phyloP scores from a whole-genome alignment of 2,329 filamentous ascomycete genomes.

The Beauveria rudraprayagi region DNA sequence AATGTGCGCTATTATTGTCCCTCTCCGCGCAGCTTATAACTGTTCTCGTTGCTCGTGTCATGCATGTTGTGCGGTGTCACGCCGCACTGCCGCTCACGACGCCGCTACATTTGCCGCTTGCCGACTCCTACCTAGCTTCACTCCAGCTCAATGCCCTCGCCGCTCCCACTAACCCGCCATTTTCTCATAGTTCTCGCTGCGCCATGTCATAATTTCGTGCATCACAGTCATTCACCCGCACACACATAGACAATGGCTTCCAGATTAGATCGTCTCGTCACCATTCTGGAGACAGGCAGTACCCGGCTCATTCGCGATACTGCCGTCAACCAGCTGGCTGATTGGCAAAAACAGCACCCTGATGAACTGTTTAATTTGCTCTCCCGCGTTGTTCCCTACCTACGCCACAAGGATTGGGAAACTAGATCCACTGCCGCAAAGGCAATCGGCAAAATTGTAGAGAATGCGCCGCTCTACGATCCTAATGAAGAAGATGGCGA shows the following conservation, averaged over 20 bases:
- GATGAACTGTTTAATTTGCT: conserved; percentile 96
- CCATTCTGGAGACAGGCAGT: conserved; percentile 93
- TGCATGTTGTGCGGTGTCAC: not conserved
- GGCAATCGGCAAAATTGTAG: conserved; percentile 87
- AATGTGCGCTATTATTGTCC: not conserved
- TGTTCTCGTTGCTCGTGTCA: not conserved
- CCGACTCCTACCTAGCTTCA: not conserved
- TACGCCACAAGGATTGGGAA: conserved; percentile 94
- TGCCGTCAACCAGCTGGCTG: conserved; percentile 90
- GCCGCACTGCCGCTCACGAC: not conserved
- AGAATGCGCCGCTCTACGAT: conserved; percentile 80
- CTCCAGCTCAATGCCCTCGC: not conserved
- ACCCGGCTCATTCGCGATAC: conserved; percentile 94
- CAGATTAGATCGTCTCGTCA: conserved; percentile 29
- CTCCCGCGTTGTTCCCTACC: conserved; percentile 87
- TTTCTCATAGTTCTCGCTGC: conserved; percentile 1
- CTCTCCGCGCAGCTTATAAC: not conserved
- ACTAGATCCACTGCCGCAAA: conserved; percentile 89
- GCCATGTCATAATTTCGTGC: conserved; percentile 4
- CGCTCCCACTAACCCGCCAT: not conserved
- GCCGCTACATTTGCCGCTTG: not conserved
- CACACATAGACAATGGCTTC: conserved; percentile 10
- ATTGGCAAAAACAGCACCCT: conserved; percentile 96
- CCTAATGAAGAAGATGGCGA: conserved; percentile 71
- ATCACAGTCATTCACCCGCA: not conserved